Evolutionary conservation across 139 green algal species (phyloP).

Genomic region (Yamagishiella unicocca): DNA sequence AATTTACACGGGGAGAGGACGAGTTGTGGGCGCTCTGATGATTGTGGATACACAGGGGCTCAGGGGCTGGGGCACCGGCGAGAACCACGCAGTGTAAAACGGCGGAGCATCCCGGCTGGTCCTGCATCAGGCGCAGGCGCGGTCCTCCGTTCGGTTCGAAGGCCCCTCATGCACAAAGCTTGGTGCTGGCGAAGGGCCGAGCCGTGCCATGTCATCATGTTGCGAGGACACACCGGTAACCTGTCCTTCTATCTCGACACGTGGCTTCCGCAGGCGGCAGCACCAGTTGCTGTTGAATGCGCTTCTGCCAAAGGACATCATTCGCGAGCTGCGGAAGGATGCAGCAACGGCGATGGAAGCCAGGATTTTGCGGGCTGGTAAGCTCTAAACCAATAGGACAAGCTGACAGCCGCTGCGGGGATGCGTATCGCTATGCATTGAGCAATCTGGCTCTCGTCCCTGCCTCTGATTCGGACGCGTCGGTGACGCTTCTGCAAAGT

Average conservation of each 20-base stretch:
- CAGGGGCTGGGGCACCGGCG: background rate
- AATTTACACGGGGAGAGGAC: background rate
- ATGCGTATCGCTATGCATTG: no score
- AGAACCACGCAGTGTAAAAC: no score
- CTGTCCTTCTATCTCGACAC: background rate
- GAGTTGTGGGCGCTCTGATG: background rate
- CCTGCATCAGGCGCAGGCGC: no score
- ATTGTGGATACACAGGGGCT: background rate
- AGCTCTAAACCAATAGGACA: no score
- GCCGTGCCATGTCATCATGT: background rate
- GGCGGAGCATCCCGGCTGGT: no score
- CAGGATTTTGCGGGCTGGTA: background rate
- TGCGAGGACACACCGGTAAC: background rate
- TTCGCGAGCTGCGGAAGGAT: background rate
- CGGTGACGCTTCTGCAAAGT: no score
- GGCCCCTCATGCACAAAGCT: no score
- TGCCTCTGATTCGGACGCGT: no score
- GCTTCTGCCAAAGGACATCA: constrained; percentile 24
- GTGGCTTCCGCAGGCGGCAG: background rate
- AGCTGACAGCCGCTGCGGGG: no score
- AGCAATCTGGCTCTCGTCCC: no score
- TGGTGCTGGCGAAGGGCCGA: background rate
- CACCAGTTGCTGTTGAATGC: constrained; percentile 36
- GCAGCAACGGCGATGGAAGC: background rate
- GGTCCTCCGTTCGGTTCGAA: no score